Evolutionary conservation across 306 rosid genomes (phyloP).

Genomic region (Vigna trinervia): DNA sequence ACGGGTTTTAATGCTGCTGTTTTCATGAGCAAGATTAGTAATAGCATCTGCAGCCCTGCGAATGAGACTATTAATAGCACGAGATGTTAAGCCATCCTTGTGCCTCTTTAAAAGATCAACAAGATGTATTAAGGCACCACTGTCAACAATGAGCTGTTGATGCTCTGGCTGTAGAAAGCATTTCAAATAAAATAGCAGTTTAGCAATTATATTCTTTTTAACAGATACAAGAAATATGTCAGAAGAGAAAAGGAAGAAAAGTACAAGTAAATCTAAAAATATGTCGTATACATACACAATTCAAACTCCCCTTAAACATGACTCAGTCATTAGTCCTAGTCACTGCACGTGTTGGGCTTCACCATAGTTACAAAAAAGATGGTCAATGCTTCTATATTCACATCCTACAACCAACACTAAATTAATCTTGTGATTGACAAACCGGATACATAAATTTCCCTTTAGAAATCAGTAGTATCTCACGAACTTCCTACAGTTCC

Average conservation of each 20-base stretch:
- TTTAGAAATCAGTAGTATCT: slow-evolving; percentile 20
- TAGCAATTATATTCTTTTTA: slow-evolving; percentile 43
- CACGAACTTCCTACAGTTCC: slow-evolving; percentile 2
- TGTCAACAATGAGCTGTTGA: slow-evolving; percentile 92
- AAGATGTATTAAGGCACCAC: slow-evolving; percentile 81
- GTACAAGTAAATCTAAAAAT: background rate
- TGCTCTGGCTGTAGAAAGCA: slow-evolving; percentile 92
- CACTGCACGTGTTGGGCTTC: slow-evolving; percentile 15
- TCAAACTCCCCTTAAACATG: slow-evolving; percentile 17
- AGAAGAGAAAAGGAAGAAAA: background rate
- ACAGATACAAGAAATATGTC: slow-evolving; percentile 13
- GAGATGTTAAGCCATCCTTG: slow-evolving; percentile 58
- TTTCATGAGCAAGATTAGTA: slow-evolving; percentile 98
- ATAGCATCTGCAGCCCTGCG: slow-evolving; percentile 99
- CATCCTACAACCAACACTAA: slow-evolving; percentile 33
- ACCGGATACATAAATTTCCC: slow-evolving; percentile 5
- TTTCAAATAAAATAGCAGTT: slow-evolving; percentile 43
- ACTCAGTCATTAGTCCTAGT: background rate
- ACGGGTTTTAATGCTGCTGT: slow-evolving; percentile 87
- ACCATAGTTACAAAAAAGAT: slow-evolving; percentile 8
- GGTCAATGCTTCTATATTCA: slow-evolving; percentile 12
- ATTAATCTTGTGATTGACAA: slow-evolving; percentile 1
- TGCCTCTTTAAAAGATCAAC: slow-evolving; percentile 89
- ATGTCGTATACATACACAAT: background rate
- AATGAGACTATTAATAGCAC: slow-evolving; percentile 86